Percentiles rank a stretch among this genome's conserved stretches.
phyloP scores from a whole-genome alignment of 163 green algal genomes.

The Prototheca stagnorum region DNA sequence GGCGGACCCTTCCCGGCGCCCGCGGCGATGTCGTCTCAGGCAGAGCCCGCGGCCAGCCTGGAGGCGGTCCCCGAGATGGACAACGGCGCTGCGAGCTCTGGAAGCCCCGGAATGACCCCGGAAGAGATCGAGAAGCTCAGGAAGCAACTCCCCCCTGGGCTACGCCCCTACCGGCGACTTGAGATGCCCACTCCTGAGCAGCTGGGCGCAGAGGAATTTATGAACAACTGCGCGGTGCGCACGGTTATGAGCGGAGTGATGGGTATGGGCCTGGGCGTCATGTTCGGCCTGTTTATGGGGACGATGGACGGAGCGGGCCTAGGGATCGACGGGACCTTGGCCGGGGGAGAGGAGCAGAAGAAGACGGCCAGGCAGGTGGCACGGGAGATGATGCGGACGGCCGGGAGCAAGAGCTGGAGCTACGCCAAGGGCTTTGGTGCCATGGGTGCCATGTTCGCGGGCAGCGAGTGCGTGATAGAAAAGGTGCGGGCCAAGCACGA shows the following conservation, averaged over 20 bases:
- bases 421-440: conserved; percentile 87
- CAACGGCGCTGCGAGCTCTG: too few species aligned
- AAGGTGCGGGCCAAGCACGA: conserved; percentile 82
- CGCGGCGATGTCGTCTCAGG: too few species aligned
- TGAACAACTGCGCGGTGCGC: conserved; percentile 87
- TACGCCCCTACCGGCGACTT: too few species aligned
- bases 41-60: too few species aligned
- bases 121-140: too few species aligned
- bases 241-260: conserved; percentile 62
- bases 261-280: conserved; percentile 58
- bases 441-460: conserved; percentile 84
- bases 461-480: conserved; percentile 90
- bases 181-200: conserved; percentile 53
- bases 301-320: conserved; percentile 56
- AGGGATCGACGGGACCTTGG: conserved; percentile 20
- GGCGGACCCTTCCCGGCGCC: too few species aligned
- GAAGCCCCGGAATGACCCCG: too few species aligned
- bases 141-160: too few species aligned
- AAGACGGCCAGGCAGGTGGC: conserved; percentile 35
- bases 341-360: conserved; percentile 13
- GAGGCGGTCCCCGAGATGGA: too few species aligned
- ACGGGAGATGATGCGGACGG: conserved; percentile 25
- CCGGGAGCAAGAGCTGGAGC: conserved; percentile 20
- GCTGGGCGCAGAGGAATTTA: conserved; percentile 63
- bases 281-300: conserved; percentile 87